phyloP scores from a whole-genome alignment of 2,329 filamentous ascomycete genomes.

The Hawksworthiomyces lignivorus region DNA sequence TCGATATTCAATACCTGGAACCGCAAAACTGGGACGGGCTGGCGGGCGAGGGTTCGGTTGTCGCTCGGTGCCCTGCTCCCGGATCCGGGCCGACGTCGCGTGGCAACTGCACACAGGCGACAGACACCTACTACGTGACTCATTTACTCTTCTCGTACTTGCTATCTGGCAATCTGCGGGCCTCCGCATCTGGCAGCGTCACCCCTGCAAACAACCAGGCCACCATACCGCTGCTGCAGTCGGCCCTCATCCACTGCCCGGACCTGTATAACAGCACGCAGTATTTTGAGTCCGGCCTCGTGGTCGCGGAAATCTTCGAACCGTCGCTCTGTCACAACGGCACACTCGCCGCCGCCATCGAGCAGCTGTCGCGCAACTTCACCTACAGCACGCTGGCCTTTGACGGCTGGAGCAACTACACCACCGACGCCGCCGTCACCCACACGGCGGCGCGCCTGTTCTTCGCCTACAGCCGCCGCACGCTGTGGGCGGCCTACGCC shows the following conservation, averaged over 20 bases:
- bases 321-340: slow-evolving; percentile 5
- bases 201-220: neutral
- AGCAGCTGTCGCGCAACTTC: slow-evolving; percentile 12
- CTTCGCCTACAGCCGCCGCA: slow-evolving; percentile 3
- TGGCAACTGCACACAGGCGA: slow-evolving; percentile 4
- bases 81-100: neutral
- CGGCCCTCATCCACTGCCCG: slow-evolving; percentile 7
- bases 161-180: neutral
- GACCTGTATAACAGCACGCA: slow-evolving; percentile 7
- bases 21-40: slow-evolving; percentile 9
- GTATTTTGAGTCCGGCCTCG: neutral
- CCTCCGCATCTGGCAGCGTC: neutral
- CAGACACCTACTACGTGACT: neutral
- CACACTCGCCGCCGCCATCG: slow-evolving; percentile 11
- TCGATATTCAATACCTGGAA: neutral
- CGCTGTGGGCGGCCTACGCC: slow-evolving; percentile 61
- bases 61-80: neutral
- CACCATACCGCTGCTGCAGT: slow-evolving; percentile 6
- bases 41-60: neutral
- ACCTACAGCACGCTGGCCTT: slow-evolving; percentile 9
- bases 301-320: neutral
- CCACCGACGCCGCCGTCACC: neutral
- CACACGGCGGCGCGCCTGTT: slow-evolving; percentile 2
- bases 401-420: slow-evolving; percentile 2
- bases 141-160: slow-evolving; percentile 8